Base-by-base conservation (phyloP, 2,329 filamentous ascomycete genomes). In the Epichloe festucae region DNA sequence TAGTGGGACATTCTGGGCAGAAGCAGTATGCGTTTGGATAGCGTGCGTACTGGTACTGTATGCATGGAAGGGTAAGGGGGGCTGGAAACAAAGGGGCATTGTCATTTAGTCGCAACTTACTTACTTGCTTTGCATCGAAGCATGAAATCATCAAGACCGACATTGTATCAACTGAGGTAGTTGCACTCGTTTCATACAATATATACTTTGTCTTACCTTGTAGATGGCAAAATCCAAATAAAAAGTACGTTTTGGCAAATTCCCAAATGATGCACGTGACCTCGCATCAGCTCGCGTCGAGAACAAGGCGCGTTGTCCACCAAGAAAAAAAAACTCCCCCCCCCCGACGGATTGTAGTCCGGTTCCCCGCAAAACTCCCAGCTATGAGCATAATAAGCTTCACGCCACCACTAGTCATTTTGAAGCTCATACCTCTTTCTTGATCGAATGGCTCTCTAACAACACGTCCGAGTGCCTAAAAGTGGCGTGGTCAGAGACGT, bases 1-100 rank as follows among this genome's bases (percentile, higher is more conserved):
- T 69, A 82, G 83, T 11, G 63, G 74, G 0, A 87, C 86, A 0
- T 94, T 91, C 58, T 95, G 89, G 89, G 87, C 85, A 1, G 89
- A 95, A 77, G 83, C 85, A 0, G 69, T 78, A 1, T 90, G 84
- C 56, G 85, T 94, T 0, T 90, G 85, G 82, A 58, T 87, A 39
- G 90, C 89, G 0, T 83, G 86, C 60, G 73, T 71, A 3, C 67
- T 89, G 59, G 84, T 91, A 70, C 56, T 84, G 15, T 84, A 80
- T 75, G 89, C 89, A 6, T 96, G 89, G 90, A 85, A 84, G 65
- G 87, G 87, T 2, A 78, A 70, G 52, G 75, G 23, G 21, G 86
- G 87, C 0, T 96, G 90, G 90, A 77, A 76, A 55, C 77, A 77
- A 61, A 78, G 87, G 53, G 87, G 87, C 0, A 81, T 96, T 63